A percentile compares a stretch with the other conserved stretches of the same genome.
Evolutionary conservation across 768 basidiomycete genomes (phyloP).

Genomic region (Lentinula edodes): DNA sequence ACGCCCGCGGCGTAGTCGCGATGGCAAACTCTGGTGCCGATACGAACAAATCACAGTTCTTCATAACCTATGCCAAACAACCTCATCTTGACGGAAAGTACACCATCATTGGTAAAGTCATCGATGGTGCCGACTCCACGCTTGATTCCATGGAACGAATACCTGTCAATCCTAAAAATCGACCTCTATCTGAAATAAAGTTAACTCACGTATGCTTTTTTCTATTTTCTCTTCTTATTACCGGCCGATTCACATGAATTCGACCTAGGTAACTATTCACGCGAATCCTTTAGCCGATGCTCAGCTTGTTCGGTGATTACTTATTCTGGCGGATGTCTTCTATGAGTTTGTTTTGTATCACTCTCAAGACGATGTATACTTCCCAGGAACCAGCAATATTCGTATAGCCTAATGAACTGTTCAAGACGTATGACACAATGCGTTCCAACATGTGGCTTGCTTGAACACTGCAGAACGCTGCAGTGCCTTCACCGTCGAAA

Average conservation of each 20-base stretch:
- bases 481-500: no score
- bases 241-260: constrained; percentile 6
- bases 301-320: constrained; percentile 29
- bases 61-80: constrained; percentile 89
- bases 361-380: no score
- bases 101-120: constrained; percentile 96
- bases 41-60: constrained; percentile 90
- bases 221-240: constrained; percentile 6
- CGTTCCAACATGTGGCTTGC: no score
- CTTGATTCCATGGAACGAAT: constrained; percentile 91
- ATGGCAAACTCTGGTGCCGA: constrained; percentile 98
- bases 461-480: no score
- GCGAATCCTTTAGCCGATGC: constrained; percentile 94
- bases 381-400: no score
- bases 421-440: no score
- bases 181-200: constrained; percentile 82
- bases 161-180: constrained; percentile 87
- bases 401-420: no score
- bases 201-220: constrained; percentile 60
- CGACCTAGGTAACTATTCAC: constrained; percentile 73
- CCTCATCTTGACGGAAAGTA: constrained; percentile 91
- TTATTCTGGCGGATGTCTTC: background rate
- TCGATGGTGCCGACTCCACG: constrained; percentile 93
- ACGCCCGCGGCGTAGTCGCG: constrained; percentile 88
- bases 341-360: background rate